phyloP scores from a whole-genome alignment of 306 rosid species.

The Acacia acuminata region DNA sequence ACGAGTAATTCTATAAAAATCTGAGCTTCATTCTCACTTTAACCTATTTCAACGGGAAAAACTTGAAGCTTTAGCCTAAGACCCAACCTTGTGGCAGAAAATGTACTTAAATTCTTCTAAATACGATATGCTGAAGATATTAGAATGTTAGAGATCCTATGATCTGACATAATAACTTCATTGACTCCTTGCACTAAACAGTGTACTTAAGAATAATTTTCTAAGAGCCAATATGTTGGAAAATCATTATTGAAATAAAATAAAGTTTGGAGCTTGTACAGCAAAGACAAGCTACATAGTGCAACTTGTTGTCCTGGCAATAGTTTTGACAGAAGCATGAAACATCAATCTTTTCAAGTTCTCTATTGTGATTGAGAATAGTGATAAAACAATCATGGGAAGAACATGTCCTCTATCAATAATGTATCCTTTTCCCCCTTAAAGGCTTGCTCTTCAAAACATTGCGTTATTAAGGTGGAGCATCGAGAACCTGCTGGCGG shows the following conservation, averaged over 20 bases:
- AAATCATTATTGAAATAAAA: background rate
- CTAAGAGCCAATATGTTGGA: background rate
- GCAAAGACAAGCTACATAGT: background rate
- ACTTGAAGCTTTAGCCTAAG: background rate
- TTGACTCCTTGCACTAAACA: background rate
- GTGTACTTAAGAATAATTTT: background rate
- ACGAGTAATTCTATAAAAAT: background rate
- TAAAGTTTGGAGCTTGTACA: background rate
- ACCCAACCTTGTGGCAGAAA: background rate
- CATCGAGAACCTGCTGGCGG: constrained; percentile 28
- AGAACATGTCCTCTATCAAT: background rate
- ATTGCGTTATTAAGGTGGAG: constrained; percentile 31
- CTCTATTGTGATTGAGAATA: background rate
- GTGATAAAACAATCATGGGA: background rate
- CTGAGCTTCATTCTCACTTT: background rate
- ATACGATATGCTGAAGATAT: background rate
- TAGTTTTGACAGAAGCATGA: background rate
- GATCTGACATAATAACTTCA: background rate
- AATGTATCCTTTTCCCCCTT: too few relatives aligned
- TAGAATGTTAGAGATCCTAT: background rate
- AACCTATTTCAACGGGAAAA: background rate
- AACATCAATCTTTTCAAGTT: background rate
- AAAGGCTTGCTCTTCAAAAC: too few relatives aligned
- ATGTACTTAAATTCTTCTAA: background rate
- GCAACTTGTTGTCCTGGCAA: background rate